Percentiles rank a stretch among this genome's conserved stretches.
Conservation (phyloP, 768 basidiomycete species). For the Russula lepida region DNA sequence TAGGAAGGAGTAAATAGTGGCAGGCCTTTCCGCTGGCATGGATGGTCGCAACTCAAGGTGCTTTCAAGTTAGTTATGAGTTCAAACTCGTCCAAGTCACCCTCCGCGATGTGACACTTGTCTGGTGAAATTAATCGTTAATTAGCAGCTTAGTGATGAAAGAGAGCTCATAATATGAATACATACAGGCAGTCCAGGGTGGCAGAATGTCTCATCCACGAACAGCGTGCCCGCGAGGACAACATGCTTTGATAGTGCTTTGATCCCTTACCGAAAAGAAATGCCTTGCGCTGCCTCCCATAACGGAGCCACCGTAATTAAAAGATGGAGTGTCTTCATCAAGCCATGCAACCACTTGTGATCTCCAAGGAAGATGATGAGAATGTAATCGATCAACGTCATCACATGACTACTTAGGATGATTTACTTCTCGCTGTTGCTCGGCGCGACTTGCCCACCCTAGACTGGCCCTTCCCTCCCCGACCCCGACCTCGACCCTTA, state of each 20-base stretch:
- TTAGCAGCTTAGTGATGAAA: neutral
- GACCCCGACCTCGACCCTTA: constrained; percentile 31
- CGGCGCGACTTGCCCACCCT: constrained; percentile 56
- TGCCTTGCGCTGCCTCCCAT: neutral
- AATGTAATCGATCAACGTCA: too few relatives aligned
- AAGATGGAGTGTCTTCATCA: neutral
- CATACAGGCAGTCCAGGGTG: neutral
- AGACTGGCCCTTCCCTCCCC: constrained; percentile 24
- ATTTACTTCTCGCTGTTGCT: constrained; percentile 31
- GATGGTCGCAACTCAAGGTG: constrained; percentile 90
- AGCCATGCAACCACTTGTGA: constrained; percentile 23
- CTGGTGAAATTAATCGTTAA: constrained; percentile 24
- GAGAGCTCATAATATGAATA: neutral
- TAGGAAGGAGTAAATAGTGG: constrained; percentile 67
- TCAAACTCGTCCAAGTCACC: constrained; percentile 74
- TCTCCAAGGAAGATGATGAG: neutral
- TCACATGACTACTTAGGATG: constrained; percentile 10
- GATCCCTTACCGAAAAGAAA: neutral
- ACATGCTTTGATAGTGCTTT: too few relatives aligned
- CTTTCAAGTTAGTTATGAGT: constrained; percentile 68
- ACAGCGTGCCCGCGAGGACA: neutral
- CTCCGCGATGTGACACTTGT: constrained; percentile 89
- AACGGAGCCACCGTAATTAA: neutral
- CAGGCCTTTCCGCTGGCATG: constrained; percentile 83
- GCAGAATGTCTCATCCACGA: neutral